Evolutionary conservation across 176 grass and related monocot genomes (phyloP).

Genomic region (Ananas comosus): DNA sequence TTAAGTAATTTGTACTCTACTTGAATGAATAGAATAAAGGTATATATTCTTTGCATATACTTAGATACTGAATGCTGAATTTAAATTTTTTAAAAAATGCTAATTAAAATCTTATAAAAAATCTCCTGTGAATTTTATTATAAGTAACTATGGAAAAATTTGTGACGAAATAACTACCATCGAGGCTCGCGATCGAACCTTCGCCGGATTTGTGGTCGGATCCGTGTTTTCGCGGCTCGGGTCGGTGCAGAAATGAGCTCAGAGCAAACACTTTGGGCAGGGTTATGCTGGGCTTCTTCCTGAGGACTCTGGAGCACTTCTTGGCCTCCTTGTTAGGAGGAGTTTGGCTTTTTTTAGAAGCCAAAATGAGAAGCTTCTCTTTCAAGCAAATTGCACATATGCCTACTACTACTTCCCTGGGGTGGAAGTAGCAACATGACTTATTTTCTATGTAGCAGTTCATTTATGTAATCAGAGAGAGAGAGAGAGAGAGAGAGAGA

Average conservation of each 20-base stretch:
- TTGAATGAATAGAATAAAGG: no score
- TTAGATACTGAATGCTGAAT: no score
- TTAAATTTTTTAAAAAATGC: no score
- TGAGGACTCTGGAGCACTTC: constrained; percentile 13
- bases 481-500: not conserved
- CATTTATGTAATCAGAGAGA: not conserved
- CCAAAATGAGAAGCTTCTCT: constrained; percentile 61
- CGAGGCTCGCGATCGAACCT: constrained; percentile 52
- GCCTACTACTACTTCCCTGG: constrained; percentile 47
- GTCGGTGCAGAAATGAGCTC: constrained; percentile 58
- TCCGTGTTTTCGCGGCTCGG: constrained; percentile 39
- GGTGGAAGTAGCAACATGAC: constrained; percentile 51
- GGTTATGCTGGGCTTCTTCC: constrained; percentile 29
- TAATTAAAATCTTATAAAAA: no score
- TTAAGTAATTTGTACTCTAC: no score
- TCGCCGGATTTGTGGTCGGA: constrained; percentile 1
- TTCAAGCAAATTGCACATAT: constrained; percentile 74
- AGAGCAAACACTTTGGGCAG: constrained; percentile 65
- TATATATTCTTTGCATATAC: no score
- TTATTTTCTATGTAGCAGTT: not conserved
- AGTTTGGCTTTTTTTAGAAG: constrained; percentile 21
- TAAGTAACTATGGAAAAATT: no score
- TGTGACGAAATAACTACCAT: constrained; percentile 27
- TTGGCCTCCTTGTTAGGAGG: not conserved
- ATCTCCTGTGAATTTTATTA: no score